A percentile compares a stretch with the other conserved stretches of the same genome.
Evolutionary conservation across 75 land plant genomes (phyloP).

Genomic region (Pinus taeda): DNA sequence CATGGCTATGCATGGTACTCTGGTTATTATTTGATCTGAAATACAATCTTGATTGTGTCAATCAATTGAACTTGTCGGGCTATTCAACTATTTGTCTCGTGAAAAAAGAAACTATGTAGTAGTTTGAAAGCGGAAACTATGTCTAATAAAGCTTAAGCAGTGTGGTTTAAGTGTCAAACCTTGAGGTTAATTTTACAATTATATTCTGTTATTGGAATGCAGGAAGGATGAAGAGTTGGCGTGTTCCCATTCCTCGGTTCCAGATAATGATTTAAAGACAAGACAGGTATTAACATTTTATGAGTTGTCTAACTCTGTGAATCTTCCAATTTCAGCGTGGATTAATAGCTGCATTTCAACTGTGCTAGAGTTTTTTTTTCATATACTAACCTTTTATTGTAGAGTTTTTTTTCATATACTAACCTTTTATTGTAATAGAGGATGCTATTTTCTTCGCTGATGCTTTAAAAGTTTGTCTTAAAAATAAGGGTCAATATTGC

Average conservation of each 20-base stretch:
- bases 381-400: not conserved
- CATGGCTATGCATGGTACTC: conserved; percentile 10
- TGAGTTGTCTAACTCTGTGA: not conserved
- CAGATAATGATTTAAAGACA: not conserved
- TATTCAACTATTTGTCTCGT: not conserved
- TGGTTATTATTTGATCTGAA: not conserved
- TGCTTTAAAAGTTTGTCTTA: not conserved
- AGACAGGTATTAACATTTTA: not conserved
- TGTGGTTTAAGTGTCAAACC: not conserved
- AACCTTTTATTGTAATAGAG: not conserved
- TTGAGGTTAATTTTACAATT: not conserved
- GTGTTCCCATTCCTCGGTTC: not conserved
- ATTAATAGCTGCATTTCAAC: not conserved
- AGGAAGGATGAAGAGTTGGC: conserved; percentile 12
- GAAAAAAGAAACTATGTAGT: not conserved
- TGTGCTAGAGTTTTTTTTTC: not conserved
- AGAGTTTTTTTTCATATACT: no score
- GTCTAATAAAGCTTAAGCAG: not conserved
- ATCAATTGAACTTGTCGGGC: not conserved
- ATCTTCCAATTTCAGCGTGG: not conserved
- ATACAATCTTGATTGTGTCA: not conserved
- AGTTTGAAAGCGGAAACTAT: not conserved
- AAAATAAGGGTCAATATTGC: not conserved
- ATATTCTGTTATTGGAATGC: not conserved
- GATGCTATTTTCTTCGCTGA: not conserved